phyloP scores from a whole-genome alignment of 441 rosid species.

The Mallotus repandus region DNA sequence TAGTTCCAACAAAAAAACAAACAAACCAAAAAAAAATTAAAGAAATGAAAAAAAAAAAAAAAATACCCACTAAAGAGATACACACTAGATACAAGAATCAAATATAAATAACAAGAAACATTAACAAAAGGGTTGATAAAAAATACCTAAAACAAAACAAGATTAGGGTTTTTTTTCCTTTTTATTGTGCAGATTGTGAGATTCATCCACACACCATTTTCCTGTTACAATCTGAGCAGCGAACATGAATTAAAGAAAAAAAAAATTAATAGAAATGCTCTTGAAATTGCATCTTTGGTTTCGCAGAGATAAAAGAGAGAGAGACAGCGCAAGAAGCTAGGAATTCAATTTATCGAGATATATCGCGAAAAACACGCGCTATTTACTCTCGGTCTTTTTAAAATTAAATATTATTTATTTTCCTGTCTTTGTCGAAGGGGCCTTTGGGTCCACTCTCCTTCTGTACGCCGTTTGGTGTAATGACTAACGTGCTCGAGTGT shows the following conservation, averaged over 20 bases:
- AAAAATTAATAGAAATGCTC: neutral
- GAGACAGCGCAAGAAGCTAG: neutral
- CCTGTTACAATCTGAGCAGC: neutral
- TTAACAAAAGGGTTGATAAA: neutral
- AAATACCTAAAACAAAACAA: neutral
- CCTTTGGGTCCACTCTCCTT: neutral
- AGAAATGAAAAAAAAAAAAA: neutral
- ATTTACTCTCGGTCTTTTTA: neutral
- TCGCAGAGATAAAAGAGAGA: neutral
- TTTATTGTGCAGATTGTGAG: neutral
- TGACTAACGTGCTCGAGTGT: neutral
- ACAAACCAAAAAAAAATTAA: neutral
- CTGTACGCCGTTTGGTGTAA: neutral
- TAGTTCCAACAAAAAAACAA: neutral
- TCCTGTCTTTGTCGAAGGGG: neutral
- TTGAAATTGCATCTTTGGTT: neutral
- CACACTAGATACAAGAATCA: neutral
- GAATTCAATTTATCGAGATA: neutral
- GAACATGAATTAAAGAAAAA: neutral
- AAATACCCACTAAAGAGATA: neutral
- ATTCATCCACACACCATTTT: slow-evolving; percentile 1
- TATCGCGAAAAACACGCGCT: neutral
- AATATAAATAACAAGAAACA: neutral
- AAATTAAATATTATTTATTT: neutral
- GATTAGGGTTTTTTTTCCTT: slow-evolving; percentile 10